phyloP scores from a whole-genome alignment of 2,329 filamentous ascomycete species.

The Raffaelea deltoideospora region DNA sequence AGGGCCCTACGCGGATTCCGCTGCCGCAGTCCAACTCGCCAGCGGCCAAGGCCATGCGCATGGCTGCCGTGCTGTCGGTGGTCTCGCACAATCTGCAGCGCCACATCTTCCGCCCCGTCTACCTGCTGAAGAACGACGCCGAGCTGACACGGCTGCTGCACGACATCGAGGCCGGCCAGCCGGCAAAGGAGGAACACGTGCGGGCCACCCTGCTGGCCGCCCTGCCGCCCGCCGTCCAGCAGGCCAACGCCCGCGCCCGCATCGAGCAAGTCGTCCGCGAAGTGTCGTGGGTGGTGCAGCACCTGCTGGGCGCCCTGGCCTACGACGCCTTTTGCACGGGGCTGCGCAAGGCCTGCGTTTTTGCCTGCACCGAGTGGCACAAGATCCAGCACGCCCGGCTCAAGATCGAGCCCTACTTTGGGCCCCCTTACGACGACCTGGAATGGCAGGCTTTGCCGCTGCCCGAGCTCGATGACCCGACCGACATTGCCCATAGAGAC shows the following conservation, averaged over 20 bases:
- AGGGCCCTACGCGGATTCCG: constrained; percentile 17
- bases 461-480: constrained; percentile 12
- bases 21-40: constrained; percentile 19
- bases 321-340: constrained; percentile 17
- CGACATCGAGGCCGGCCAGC: constrained; percentile 15
- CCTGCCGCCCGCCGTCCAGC: constrained; percentile 16
- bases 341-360: constrained; percentile 14
- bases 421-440: constrained; percentile 19
- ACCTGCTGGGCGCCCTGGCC: constrained; percentile 16
- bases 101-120: constrained; percentile 20
- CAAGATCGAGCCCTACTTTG: constrained; percentile 22
- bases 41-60: constrained; percentile 21
- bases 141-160: constrained; percentile 17
- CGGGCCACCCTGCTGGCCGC: constrained; percentile 17
- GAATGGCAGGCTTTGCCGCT: constrained; percentile 21
- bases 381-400: constrained; percentile 16
- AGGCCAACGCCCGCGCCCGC: constrained; percentile 12
- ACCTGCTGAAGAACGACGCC: constrained; percentile 17
- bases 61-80: constrained; percentile 18
- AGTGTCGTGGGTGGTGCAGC: constrained; percentile 18
- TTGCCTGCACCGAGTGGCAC: constrained; percentile 18
- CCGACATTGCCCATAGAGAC: not conserved
- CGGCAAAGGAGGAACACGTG: constrained; percentile 16
- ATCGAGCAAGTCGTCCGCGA: constrained; percentile 19
- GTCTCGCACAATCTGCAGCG: constrained; percentile 17